Evolutionary conservation across 2,329 filamentous ascomycete species (phyloP), one percentile per base, ranked within the genome.

Genomic region (Phialemoniopsis sp.): DNA sequence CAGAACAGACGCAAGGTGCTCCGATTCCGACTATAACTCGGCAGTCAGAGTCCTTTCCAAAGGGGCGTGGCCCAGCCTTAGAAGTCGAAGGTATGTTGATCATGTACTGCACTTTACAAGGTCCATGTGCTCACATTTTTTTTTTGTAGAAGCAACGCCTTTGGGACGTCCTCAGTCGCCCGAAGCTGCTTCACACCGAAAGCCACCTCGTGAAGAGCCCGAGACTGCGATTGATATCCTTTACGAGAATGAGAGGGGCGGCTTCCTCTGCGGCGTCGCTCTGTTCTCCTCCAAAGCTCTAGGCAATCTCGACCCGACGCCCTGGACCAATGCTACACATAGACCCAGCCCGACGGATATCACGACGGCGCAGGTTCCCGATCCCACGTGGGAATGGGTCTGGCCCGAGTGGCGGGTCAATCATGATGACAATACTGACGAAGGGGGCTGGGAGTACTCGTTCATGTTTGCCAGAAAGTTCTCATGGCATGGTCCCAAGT

Each of bases 391-490:
- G 93, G 82, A 88, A 57, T 98, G 93, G 93, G 80, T 67, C 2
- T 84, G 79, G 78, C 70, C 78, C 3, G 78, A 80, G 37, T 85
- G 80, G 81, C 70, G 67, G 19, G 54, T 85, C 49, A 74, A 78
- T 43, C 68, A 88, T 76, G 88, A 91, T 68, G 78, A 85, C 3
- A 81, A 87, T 17, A 34, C 36, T 10, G 93, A 97, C 54, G 85
- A 91, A 46, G 87, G 91, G 46, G 93, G 93, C 4, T 98, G 93
- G 93, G 85, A 95, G 58, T 98, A 98, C 63, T 93, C 88, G 13
- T 89, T 96, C 58, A 84, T 87, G 48, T 98, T 97, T 57, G 70
- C 71, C 47, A 79, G 75, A 44, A 70, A 66, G 32, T 89, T 86
- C 48, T 79, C 81, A 3, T 98, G 93, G 93, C 93, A 98, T 60